These are phyloP conservation scores for Apophysomyces ossiformis DNA, from an alignment of 371 early-diverging fungal species.

Conservation along the genomic window DNA sequence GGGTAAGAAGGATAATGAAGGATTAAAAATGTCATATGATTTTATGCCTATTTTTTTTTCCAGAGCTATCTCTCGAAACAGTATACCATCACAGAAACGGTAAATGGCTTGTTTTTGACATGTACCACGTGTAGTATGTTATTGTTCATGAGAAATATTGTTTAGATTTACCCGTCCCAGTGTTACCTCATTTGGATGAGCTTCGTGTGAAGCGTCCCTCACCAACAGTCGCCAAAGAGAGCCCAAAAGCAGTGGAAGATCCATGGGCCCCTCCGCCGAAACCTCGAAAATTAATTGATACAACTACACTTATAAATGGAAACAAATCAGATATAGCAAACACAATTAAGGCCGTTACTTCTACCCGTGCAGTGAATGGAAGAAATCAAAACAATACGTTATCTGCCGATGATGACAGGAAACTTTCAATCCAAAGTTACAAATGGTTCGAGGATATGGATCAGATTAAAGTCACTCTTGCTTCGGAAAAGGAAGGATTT, in stretches of 20 bases:
- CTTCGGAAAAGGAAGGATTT: slow-evolving; percentile 71
- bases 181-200: slow-evolving; percentile 26
- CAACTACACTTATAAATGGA: background rate
- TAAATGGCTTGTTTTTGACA: slow-evolving; percentile 20
- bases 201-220: slow-evolving; percentile 8
- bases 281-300: slow-evolving; percentile 6
- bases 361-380: background rate
- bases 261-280: slow-evolving; percentile 9
- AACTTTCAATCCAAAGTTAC: slow-evolving; percentile 20
- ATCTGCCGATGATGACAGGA: background rate
- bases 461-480: slow-evolving; percentile 61
- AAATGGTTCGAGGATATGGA: slow-evolving; percentile 63
- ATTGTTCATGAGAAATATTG: background rate
- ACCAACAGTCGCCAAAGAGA: slow-evolving; percentile 10
- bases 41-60: slow-evolving; percentile 11
- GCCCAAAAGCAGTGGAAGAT: slow-evolving; percentile 15
- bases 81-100: slow-evolving; percentile 34
- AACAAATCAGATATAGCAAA: slow-evolving; percentile 9
- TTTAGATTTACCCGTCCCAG: slow-evolving; percentile 36
- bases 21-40: background rate
- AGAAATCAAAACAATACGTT: slow-evolving; percentile 2
- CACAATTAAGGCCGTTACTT: slow-evolving; percentile 5
- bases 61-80: slow-evolving; percentile 34
- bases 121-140: background rate
- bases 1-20: slow-evolving; percentile 40